Percentiles rank a stretch among this genome's conserved stretches.
These are phyloP conservation scores for Echinosophora koreensis DNA, from an alignment of 306 rosid genomes.

Conservation along the genomic window DNA sequence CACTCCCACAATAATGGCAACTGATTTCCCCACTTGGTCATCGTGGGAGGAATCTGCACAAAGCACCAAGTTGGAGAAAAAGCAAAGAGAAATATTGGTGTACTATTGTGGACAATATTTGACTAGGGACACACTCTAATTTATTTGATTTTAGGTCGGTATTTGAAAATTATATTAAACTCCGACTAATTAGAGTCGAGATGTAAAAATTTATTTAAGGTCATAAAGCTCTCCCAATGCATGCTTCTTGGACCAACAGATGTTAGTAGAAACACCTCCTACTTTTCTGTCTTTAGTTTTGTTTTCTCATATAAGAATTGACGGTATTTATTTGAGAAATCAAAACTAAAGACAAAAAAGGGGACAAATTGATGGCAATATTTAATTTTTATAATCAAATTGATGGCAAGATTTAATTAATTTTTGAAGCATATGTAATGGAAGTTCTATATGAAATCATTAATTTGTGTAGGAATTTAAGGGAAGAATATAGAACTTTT, in stretches of 20 bases:
- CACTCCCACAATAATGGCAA: slow-evolving; percentile 84
- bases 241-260: no score
- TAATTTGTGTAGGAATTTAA: not conserved
- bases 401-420: not conserved
- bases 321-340: not conserved
- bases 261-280: no score
- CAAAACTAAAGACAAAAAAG: not conserved
- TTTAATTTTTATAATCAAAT: not conserved
- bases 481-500: slow-evolving; percentile 45
- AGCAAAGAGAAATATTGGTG: not conserved
- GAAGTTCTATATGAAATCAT: not conserved
- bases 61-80: slow-evolving; percentile 33
- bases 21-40: slow-evolving; percentile 80
- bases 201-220: no score
- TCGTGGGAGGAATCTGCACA: slow-evolving; percentile 67
- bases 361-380: not conserved
- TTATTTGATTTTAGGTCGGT: no score
- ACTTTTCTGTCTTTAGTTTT: no score
- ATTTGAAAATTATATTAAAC: no score
- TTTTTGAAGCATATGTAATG: not conserved
- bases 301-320: no score
- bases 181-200: no score
- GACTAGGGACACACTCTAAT: not conserved
- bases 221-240: no score
- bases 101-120: not conserved